Evolutionary conservation across 2,329 filamentous ascomycete species (phyloP), one percentile per base, ranked within the genome.

Genomic region (Aspergillus texensis): DNA sequence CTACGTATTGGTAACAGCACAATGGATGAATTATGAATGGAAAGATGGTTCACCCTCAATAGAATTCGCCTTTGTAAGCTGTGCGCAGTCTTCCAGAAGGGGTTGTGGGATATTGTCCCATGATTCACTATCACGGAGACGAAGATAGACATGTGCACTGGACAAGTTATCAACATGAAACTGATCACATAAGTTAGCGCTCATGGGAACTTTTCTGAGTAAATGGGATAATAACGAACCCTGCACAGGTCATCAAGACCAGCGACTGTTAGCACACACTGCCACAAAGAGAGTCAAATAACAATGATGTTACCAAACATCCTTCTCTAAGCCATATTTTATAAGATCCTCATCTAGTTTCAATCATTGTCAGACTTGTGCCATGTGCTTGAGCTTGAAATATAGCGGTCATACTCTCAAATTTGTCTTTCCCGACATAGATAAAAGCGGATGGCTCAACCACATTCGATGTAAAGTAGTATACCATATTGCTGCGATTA

Each of bases 111-210:
- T 92, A 50, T 84, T 80, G 57, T 97, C 93, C 95, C 95, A 99
- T 46, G 86, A 84, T 69, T 95, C 88, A 62, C 88, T 90, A 50
- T 94, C 89, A 19, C 83, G 84, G 70, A 98, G 85, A 39, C 95
- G 91, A 39, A 99, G 87, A 80, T 99, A 99, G 72, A 99, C 93
- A 80, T 99, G 95, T 2, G 95, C 95, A 71, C 92, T 96, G 48
- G 94, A 97, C 39, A 99, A 86, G 77, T 99, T 99, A 83, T 99
- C 95, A 71, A 91, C 95, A 83, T 99, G 95, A 76, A 99, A 99
- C 91, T 94, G 72, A 9, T 57, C 41, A 58, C 11, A 46, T 28
- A 43, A 26, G 41, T 71, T 62, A 67, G 19, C 41, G 30, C 16
- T 60, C 52, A 24, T 45, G 28, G 41, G 48, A 41, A 28, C 28